phyloP scores from a whole-genome alignment of 2,329 filamentous ascomycete genomes.

The Paradendryphiella salina region DNA sequence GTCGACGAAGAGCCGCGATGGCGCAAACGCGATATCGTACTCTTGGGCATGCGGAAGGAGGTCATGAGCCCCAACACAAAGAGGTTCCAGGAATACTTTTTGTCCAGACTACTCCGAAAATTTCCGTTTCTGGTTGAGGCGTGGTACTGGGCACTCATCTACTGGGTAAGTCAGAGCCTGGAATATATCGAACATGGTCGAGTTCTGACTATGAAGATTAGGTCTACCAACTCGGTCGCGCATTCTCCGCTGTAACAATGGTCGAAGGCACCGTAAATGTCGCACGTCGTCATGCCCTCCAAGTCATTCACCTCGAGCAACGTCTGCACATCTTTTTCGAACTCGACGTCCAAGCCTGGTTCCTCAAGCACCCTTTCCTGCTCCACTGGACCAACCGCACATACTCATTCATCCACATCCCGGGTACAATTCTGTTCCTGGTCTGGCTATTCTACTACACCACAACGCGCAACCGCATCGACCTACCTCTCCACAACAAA shows the following conservation, averaged over 20 bases:
- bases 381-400: constrained; percentile 72
- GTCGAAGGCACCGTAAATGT: constrained; percentile 69
- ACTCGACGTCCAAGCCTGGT: constrained; percentile 62
- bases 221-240: constrained; percentile 75
- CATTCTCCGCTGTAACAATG: constrained; percentile 70
- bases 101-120: constrained; percentile 66
- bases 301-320: constrained; percentile 69
- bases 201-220: constrained; percentile 36
- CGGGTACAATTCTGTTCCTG: constrained; percentile 72
- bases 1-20: constrained; percentile 52
- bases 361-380: constrained; percentile 58
- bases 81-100: constrained; percentile 61
- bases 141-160: constrained; percentile 77
- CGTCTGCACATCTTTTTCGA: constrained; percentile 67
- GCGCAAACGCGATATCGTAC: constrained; percentile 54
- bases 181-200: background rate
- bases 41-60: constrained; percentile 53
- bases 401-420: constrained; percentile 79
- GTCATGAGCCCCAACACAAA: constrained; percentile 65
- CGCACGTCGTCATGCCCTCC: constrained; percentile 68
- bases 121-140: constrained; percentile 74
- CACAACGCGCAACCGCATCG: constrained; percentile 60
- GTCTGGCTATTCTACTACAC: constrained; percentile 71
- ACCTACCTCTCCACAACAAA: constrained; percentile 48
- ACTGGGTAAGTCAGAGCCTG: constrained; percentile 63